Evolutionary conservation across 805 yeast species (phyloP).

Genomic region (Myxozyma vanderwaltii): DNA sequence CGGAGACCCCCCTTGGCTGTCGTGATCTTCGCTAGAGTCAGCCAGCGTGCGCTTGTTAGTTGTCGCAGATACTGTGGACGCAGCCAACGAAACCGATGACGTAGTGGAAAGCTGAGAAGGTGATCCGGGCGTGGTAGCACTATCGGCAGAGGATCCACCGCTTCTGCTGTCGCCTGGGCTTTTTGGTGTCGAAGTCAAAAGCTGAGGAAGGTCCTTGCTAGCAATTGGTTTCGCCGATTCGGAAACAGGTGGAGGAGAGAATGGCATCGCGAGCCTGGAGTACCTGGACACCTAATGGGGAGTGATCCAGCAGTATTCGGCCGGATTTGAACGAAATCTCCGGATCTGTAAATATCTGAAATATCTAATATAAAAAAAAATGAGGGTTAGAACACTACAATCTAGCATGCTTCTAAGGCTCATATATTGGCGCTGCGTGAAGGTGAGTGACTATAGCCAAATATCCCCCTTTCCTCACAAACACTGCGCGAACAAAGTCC

Average conservation of each 20-base stretch:
- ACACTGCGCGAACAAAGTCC: too few relatives aligned
- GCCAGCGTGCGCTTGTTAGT: conserved; percentile 16
- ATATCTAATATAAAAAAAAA: too few relatives aligned
- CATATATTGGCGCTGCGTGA: too few relatives aligned
- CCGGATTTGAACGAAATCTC: too few relatives aligned
- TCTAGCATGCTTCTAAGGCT: too few relatives aligned
- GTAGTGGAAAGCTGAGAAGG: conserved; percentile 8
- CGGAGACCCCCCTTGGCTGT: conserved; percentile 23
- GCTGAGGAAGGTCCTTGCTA: neutral
- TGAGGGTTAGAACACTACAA: too few relatives aligned
- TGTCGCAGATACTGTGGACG: neutral
- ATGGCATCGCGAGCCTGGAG: neutral
- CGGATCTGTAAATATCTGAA: too few relatives aligned
- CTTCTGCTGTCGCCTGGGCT: neutral
- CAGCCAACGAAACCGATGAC: conserved; percentile 3
- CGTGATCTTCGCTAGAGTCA: conserved; percentile 17
- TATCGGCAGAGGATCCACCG: neutral
- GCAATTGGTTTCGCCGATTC: neutral
- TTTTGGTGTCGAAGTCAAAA: neutral
- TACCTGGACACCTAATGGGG: too few relatives aligned
- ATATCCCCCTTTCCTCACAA: too few relatives aligned
- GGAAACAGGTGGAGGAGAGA: neutral
- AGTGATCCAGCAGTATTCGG: too few relatives aligned
- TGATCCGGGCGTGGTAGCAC: conserved; percentile 6
- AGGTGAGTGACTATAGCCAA: too few relatives aligned